phyloP scores from a whole-genome alignment of 2,329 filamentous ascomycete genomes.

The Apiospora koreana region DNA sequence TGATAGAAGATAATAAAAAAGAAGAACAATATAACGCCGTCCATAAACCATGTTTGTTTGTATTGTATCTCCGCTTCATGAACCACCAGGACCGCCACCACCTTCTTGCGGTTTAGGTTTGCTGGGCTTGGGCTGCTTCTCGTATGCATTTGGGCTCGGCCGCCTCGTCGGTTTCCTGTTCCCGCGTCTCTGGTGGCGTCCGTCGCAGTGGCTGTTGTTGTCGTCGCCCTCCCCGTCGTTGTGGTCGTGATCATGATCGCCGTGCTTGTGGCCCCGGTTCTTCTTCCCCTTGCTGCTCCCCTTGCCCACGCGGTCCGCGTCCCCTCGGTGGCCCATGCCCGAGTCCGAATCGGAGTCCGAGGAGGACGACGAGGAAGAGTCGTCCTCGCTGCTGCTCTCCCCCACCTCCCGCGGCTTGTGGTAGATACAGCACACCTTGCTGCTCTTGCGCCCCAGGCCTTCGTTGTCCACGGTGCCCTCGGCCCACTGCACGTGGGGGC shows the following conservation, averaged over 20 bases:
- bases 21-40: not conserved
- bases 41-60: not conserved
- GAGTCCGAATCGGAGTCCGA: conserved; percentile 57
- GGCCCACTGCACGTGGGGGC: conserved; percentile 82
- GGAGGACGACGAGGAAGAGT: conserved; percentile 56
- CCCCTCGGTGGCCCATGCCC: conserved; percentile 39
- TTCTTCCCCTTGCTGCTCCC: conserved; percentile 1
- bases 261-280: conserved; percentile 18
- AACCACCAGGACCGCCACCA: not conserved
- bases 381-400: conserved; percentile 74
- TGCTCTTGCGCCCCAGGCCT: conserved; percentile 88
- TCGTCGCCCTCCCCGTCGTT: conserved; percentile 38
- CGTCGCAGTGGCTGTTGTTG: conserved; percentile 41
- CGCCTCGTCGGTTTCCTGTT: conserved; percentile 44
- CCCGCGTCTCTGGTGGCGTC: conserved; percentile 34
- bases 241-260: conserved; percentile 39
- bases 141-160: conserved; percentile 80
- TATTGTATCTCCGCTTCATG: not conserved
- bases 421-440: conserved; percentile 99
- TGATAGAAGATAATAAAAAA: not conserved
- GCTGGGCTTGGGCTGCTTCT: conserved; percentile 65
- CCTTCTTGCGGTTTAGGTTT: conserved; percentile 35
- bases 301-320: conserved; percentile 14
- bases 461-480: conserved; percentile 95
- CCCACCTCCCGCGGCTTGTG: conserved; percentile 80